These are phyloP conservation scores for Stagonosporopsis rhizophila DNA, from an alignment of 2,329 filamentous ascomycete genomes.

Conservation along the genomic window DNA sequence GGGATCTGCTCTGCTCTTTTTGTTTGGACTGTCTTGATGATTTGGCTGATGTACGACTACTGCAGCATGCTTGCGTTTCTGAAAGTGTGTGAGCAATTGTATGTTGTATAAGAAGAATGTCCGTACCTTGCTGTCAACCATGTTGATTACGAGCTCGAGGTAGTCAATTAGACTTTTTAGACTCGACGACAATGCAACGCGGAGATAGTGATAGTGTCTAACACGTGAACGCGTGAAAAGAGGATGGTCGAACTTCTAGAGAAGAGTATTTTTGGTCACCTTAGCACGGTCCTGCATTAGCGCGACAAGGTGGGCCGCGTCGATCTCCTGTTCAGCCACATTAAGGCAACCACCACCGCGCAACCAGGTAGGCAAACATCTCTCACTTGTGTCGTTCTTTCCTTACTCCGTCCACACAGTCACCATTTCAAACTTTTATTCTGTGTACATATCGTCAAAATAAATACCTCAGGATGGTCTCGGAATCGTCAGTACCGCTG, in stretches of 20 bases:
- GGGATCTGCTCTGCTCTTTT: constrained; percentile 26
- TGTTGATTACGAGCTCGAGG: neutral
- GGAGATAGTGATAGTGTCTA: neutral
- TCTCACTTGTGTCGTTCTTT: neutral
- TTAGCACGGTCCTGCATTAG: constrained; percentile 21
- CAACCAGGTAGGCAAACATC: neutral
- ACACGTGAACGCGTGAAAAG: constrained; percentile 19
- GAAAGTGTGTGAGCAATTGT: neutral
- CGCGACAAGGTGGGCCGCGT: constrained; percentile 10
- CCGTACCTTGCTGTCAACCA: constrained; percentile 17
- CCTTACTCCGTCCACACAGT: neutral
- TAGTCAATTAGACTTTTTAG: neutral
- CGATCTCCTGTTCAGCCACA: neutral
- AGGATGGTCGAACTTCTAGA: constrained; percentile 15
- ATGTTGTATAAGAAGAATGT: neutral
- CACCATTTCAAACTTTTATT: neutral
- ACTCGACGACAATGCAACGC: too few relatives aligned
- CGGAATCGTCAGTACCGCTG: constrained; percentile 8
- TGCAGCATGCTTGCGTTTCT: constrained; percentile 36
- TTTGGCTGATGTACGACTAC: constrained; percentile 28
- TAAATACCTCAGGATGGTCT: constrained; percentile 1
- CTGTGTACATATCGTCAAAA: neutral
- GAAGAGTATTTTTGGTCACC: constrained; percentile 20
- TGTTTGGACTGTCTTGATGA: constrained; percentile 19
- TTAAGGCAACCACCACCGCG: constrained; percentile 16